Percentiles rank a stretch among this genome's conserved stretches.
Evolutionary conservation across 495 filamentous ascomycete genomes (phyloP).

Genomic region (Trichoderma gamsii): DNA sequence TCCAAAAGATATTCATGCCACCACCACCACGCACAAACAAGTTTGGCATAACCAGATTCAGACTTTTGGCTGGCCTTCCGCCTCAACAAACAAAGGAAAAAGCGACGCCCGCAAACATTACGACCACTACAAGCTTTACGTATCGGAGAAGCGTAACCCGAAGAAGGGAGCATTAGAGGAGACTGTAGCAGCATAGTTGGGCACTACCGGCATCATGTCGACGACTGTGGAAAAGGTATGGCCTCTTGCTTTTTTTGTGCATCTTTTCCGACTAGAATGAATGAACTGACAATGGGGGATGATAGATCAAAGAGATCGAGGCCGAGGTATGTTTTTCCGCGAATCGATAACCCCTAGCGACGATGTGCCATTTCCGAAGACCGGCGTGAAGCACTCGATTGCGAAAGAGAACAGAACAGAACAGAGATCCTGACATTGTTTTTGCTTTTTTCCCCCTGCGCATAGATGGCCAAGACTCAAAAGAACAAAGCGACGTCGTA

Average conservation of each 20-base stretch:
- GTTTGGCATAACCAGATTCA: not conserved
- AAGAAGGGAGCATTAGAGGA: not conserved
- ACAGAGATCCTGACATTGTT: not conserved
- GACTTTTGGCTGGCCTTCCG: not conserved
- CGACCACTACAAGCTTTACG: slow-evolving; percentile 13
- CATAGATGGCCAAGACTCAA: slow-evolving; percentile 86
- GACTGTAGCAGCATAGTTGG: not conserved
- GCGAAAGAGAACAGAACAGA: no score
- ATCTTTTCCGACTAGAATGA: not conserved
- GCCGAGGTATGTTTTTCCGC: slow-evolving; percentile 56
- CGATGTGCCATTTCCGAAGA: slow-evolving; percentile 18
- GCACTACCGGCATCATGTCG: slow-evolving; percentile 61
- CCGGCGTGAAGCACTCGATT: not conserved
- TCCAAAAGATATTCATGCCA: slow-evolving; percentile 10
- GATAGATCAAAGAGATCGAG: slow-evolving; percentile 96
- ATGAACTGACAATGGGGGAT: slow-evolving; percentile 10
- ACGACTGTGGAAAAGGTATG: slow-evolving; percentile 92
- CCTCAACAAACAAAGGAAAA: not conserved
- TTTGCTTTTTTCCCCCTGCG: slow-evolving; percentile 5
- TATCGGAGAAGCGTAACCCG: slow-evolving; percentile 10
- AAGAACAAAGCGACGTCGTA: slow-evolving; percentile 98
- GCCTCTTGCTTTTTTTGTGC: slow-evolving; percentile 16
- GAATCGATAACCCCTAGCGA: slow-evolving; percentile 13
- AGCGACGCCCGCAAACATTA: not conserved
- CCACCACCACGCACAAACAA: slow-evolving; percentile 5